A percentile compares a stretch with the other conserved stretches of the same genome.
phyloP scores from a whole-genome alignment of 2,329 filamentous ascomycete species.

The Alternaria gansuensis region DNA sequence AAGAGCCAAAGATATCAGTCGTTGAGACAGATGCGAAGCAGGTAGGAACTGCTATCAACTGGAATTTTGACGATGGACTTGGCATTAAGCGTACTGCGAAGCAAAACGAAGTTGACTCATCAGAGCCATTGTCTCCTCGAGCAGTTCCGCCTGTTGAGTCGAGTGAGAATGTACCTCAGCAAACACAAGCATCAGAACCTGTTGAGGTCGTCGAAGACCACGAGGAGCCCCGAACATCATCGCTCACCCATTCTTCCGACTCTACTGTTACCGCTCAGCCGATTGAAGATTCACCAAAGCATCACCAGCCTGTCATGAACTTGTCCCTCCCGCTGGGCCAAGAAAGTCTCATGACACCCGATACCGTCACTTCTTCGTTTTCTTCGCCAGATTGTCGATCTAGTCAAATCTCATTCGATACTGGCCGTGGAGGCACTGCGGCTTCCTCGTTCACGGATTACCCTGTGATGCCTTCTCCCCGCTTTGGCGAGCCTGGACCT shows the following conservation, averaged over 20 bases:
- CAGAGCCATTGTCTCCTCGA: slow-evolving; percentile 42
- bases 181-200: slow-evolving; percentile 41
- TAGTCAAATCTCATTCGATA: slow-evolving; percentile 72
- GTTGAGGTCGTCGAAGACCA: slow-evolving; percentile 58
- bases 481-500: slow-evolving; percentile 77
- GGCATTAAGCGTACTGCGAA: slow-evolving; percentile 42
- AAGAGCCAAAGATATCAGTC: slow-evolving; percentile 56
- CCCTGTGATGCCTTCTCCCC: slow-evolving; percentile 73
- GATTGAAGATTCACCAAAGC: slow-evolving; percentile 44
- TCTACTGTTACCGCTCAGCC: slow-evolving; percentile 56
- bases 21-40: slow-evolving; percentile 56
- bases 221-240: slow-evolving; percentile 60
- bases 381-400: slow-evolving; percentile 71
- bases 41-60: slow-evolving; percentile 55
- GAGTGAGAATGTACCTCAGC: slow-evolving; percentile 20
- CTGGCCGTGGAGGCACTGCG: slow-evolving; percentile 76
- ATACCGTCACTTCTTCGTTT: slow-evolving; percentile 66
- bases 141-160: slow-evolving; percentile 26
- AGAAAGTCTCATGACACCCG: slow-evolving; percentile 69
- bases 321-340: slow-evolving; percentile 51
- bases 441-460: slow-evolving; percentile 78
- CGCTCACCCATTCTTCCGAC: slow-evolving; percentile 60
- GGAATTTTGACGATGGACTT: slow-evolving; percentile 55
- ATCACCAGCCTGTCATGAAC: slow-evolving; percentile 50
- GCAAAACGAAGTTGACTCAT: slow-evolving; percentile 13